These are phyloP conservation scores for Leptomonas pyrrhocoris DNA, from an alignment of 208 protist species.

Conservation along the genomic window DNA sequence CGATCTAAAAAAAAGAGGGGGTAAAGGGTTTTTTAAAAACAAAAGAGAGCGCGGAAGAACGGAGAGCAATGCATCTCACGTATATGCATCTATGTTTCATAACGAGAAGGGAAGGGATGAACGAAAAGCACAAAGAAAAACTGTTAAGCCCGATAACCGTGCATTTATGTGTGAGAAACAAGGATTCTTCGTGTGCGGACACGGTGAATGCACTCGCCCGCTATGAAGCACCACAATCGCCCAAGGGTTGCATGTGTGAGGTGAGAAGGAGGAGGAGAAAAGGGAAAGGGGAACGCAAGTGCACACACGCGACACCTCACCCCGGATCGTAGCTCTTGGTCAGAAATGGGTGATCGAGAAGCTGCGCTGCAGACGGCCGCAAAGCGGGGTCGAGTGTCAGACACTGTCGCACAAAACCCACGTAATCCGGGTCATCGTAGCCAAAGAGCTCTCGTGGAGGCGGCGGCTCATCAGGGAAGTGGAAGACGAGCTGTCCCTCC, in stretches of 20 bases:
- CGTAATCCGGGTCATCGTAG: conserved; percentile 57
- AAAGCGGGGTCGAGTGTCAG: conserved; percentile 61
- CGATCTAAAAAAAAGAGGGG: conserved; percentile 2
- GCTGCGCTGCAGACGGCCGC: conserved; percentile 54
- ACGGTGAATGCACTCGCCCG: no score
- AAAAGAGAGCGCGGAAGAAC: no score
- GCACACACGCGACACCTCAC: background rate
- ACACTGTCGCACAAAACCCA: conserved; percentile 79
- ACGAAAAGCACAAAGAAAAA: no score
- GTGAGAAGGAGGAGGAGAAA: background rate
- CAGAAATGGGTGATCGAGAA: conserved; percentile 77
- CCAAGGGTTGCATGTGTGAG: background rate
- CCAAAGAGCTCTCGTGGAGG: conserved; percentile 49
- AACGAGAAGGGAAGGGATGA: no score
- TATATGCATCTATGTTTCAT: no score
- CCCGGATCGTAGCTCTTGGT: conserved; percentile 25
- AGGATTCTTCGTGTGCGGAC: no score
- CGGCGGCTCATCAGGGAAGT: conserved; percentile 59
- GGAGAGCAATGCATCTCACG: no score
- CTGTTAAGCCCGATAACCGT: no score
- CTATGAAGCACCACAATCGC: background rate
- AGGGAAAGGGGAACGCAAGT: background rate
- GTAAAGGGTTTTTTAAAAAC: background rate
- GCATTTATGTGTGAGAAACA: no score
- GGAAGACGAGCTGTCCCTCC: conserved; percentile 58